Evolutionary conservation across 352 stramenopile species (phyloP).

Genomic region (Globisporangium alternatum): DNA sequence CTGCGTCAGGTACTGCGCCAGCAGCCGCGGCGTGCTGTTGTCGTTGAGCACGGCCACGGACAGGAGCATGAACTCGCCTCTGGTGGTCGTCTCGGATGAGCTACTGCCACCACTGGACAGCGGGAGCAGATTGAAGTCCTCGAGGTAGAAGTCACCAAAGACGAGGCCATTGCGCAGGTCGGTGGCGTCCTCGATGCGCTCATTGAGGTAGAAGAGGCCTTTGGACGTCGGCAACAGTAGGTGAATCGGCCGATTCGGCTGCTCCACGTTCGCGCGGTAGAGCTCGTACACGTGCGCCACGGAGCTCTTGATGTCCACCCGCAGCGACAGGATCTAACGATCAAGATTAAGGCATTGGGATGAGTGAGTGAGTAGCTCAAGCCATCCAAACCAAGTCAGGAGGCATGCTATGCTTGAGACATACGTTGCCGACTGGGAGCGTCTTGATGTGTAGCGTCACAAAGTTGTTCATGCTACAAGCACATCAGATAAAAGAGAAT

Average conservation of each 20-base stretch:
- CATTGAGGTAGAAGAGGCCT: constrained; percentile 71
- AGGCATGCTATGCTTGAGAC: neutral
- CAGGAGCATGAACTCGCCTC: constrained; percentile 61
- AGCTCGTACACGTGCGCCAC: constrained; percentile 76
- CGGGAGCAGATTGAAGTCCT: constrained; percentile 58
- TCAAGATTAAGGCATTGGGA: neutral
- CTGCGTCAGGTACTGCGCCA: constrained; percentile 66
- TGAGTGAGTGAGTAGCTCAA: neutral
- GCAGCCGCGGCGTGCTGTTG: constrained; percentile 50
- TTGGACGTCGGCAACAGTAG: constrained; percentile 60
- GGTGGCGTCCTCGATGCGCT: constrained; percentile 54
- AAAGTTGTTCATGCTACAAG: constrained; percentile 44
- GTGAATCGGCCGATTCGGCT: constrained; percentile 58
- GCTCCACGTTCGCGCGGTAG: constrained; percentile 59
- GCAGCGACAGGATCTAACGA: constrained; percentile 52
- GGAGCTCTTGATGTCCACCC: constrained; percentile 45
- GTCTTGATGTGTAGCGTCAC: constrained; percentile 71
- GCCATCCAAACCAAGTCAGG: neutral
- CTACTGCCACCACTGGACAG: neutral
- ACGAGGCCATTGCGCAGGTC: constrained; percentile 62
- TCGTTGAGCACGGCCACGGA: constrained; percentile 60
- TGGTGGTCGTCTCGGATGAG: neutral
- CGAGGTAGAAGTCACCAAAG: constrained; percentile 57
- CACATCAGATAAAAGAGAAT: neutral
- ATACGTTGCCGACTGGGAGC: constrained; percentile 72